These are phyloP conservation scores for Butyriboletus loyo DNA, from an alignment of 768 basidiomycete species.

Conservation along the genomic window DNA sequence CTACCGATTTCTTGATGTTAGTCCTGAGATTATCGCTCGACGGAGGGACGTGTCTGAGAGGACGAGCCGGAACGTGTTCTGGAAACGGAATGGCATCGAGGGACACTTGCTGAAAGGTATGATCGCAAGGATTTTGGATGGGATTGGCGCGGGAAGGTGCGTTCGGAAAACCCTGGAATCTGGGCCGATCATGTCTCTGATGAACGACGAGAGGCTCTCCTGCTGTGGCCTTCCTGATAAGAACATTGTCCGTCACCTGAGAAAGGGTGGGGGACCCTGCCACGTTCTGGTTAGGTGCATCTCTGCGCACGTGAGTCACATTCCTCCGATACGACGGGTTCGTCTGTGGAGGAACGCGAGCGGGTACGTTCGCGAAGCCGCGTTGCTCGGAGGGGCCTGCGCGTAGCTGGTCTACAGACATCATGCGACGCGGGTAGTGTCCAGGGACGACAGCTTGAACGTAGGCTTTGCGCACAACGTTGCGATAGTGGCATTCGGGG, in stretches of 20 bases:
- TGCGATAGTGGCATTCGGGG: conserved; percentile 26
- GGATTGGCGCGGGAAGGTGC: not conserved
- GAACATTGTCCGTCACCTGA: conserved; percentile 14
- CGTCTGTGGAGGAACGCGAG: not conserved
- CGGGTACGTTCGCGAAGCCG: not conserved
- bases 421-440: conserved; percentile 6
- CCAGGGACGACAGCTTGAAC: not conserved
- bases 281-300: not conserved
- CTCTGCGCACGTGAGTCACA: not conserved
- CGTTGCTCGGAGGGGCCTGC: not conserved
- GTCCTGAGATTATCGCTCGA: conserved; percentile 3
- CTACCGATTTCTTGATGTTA: conserved; percentile 1
- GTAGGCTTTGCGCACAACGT: conserved; percentile 16
- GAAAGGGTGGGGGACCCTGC: conserved; percentile 17
- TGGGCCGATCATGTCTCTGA: not conserved
- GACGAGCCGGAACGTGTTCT: not conserved
- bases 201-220: not conserved
- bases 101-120: conserved; percentile 4
- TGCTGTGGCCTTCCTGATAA: conserved; percentile 1
- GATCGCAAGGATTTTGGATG: not conserved
- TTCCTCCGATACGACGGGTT: not conserved
- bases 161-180: conserved; percentile 1
- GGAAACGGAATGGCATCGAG: conserved; percentile 12
- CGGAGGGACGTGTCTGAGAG: conserved; percentile 10
- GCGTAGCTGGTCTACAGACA: conserved; percentile 10